These are phyloP conservation scores for Argentina anserina DNA, from an alignment of 306 rosid genomes.

Conservation along the genomic window DNA sequence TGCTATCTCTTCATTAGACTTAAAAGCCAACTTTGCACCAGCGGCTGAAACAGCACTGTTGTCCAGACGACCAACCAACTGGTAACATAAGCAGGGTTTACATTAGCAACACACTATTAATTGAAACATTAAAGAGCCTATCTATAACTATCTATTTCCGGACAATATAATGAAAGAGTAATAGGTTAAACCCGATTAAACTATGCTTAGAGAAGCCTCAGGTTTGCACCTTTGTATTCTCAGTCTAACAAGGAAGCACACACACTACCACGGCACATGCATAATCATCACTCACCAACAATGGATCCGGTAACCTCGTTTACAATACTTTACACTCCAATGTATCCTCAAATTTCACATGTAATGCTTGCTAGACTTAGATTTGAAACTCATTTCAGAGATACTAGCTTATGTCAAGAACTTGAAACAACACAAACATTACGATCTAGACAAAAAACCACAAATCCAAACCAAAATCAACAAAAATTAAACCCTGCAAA, in stretches of 20 bases:
- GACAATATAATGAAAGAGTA: not conserved
- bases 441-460: not conserved
- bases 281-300: not conserved
- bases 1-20: constrained; percentile 84
- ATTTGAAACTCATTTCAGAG: not conserved
- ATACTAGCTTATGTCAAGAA: not conserved
- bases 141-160: not conserved
- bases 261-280: not conserved
- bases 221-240: not conserved
- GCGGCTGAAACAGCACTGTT: constrained; percentile 94
- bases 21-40: constrained; percentile 93
- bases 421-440: not conserved
- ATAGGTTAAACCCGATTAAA: not conserved
- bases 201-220: not conserved
- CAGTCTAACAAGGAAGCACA: not conserved
- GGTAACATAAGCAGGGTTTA: constrained; percentile 25
- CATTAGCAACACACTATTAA: not conserved
- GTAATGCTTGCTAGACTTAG: not conserved
- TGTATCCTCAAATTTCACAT: not conserved
- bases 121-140: not conserved
- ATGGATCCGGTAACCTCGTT: not conserved
- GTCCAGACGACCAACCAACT: constrained; percentile 96
- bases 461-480: not conserved
- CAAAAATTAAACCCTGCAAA: not conserved
- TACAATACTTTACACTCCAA: not conserved